Base-by-base conservation (phyloP, 495 filamentous ascomycete species). In the Penicillium robsamsonii region DNA sequence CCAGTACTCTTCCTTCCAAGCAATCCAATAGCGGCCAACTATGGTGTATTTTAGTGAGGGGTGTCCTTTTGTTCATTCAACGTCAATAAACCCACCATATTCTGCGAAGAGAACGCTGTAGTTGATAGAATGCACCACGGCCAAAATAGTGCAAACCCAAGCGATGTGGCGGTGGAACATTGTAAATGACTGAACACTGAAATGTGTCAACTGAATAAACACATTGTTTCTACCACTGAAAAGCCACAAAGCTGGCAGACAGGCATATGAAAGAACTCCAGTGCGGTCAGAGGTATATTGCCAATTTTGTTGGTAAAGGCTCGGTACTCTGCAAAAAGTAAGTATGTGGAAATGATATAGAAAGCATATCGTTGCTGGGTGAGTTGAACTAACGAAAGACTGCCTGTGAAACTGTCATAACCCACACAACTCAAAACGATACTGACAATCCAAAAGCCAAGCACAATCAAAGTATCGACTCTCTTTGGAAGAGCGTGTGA, bases 141-240 rank as follows among this genome's bases (percentile, higher is more conserved):
- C 76, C 56, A 75, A 60, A n/a, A 79, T n/a, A 9, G 69, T 71
- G 9, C 69, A 66, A 5, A 71, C 65, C 42, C 72, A 58, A 5
- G 75, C 76, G 40, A 75, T 60, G 67, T 72, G 75, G 27, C 75
- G 74, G 56, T 79, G 76, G 35, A 79, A 74, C 22, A 72, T 66
- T 42, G 71, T 69, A 53, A 74, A 77, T 3, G 68, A 68, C 8
- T 66, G 61, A 46, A 70, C 63, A 20, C 58, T 66, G 62, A 70
- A 79, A 2, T 70, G 66, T 0, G 75, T 77, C 29, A 70, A 29
- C 72, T 69, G 71, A 3, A 78, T 56, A 27, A 79, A 61, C 47
- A 76, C 61, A 53, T 78, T 78, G 60, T 78, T 79, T 18, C 75
- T 67, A 15, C 70, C 69, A 27, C 64, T 61, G 46, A 77, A 76